phyloP scores from a whole-genome alignment of 2,329 filamentous ascomycete genomes.

The Cercospora canescens region DNA sequence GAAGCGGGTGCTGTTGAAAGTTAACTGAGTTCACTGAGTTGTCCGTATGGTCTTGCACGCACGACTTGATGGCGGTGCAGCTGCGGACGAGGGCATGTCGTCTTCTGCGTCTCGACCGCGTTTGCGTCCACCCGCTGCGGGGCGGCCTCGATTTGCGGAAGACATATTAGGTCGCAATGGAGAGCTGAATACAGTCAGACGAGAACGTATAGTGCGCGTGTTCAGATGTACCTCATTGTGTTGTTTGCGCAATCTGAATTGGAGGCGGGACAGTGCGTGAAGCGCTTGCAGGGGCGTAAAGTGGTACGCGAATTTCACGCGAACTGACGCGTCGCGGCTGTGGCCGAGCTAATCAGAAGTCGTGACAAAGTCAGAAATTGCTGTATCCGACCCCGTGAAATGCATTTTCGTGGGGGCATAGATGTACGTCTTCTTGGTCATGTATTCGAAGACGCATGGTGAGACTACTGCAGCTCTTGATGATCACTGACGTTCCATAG shows the following conservation, averaged over 20 bases:
- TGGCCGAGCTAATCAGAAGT: too few relatives aligned
- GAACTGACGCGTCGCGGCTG: not conserved
- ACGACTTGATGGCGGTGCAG: slow-evolving; percentile 64
- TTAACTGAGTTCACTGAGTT: not conserved
- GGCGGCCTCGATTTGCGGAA: slow-evolving; percentile 75
- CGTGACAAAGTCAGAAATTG: not conserved
- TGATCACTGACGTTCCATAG: too few relatives aligned
- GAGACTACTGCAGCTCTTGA: too few relatives aligned
- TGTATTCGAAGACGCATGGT: too few relatives aligned
- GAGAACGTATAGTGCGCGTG: not conserved
- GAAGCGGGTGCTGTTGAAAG: slow-evolving; percentile 52
- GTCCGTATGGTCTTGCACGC: slow-evolving; percentile 38
- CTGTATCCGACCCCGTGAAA: not conserved
- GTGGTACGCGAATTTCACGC: not conserved
- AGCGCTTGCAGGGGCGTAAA: not conserved
- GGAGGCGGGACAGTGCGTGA: not conserved
- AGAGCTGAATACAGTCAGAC: not conserved
- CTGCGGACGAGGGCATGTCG: slow-evolving; percentile 57
- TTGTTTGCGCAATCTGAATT: not conserved
- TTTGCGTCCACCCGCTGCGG: slow-evolving; percentile 57
- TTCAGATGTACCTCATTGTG: slow-evolving; percentile 1
- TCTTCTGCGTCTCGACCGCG: slow-evolving; percentile 66
- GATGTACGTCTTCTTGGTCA: too few relatives aligned
- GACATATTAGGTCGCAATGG: slow-evolving; percentile 62
- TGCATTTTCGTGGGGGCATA: too few relatives aligned